Base-by-base conservation (phyloP, 2,329 filamentous ascomycete species). In the Botrytis tulipae region DNA sequence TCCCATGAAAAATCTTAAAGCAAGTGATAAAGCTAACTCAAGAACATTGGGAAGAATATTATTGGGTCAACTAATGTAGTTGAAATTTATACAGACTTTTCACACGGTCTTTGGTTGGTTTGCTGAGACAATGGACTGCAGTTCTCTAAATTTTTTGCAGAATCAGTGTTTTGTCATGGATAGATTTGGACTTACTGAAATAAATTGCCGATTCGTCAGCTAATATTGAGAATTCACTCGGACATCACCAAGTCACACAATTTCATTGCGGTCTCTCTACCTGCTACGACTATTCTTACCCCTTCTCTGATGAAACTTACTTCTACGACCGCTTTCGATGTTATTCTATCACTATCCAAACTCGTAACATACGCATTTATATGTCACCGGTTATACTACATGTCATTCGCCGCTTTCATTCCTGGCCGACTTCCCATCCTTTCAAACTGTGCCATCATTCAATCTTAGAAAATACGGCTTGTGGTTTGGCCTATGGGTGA, bases 131-230 rank as follows among this genome's bases (percentile, higher is more conserved):
- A 61, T 3, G 10, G 22, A 8, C 12, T n/a, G 32, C 6, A 10
- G 37, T 61, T 40, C 12, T 40, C 22, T 14, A 10, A 1, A 61
- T n/a, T 61, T 12, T 61, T 61, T 25, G 35, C 59, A 40, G 25
- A 61, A 2, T 4, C 40, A 37, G 10, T 3, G 2, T 40, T 51
- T 35, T 5, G 32, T 22, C 7, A 12, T 35, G 1, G 1, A 35
- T 10, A 6, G 0, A 10, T 4, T 35, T 5, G 3, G 5, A 20
- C 22, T 35, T 10, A 9, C n/a, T 5, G 12, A 60, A 18, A 6
- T 35, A 3, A n/a, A 8, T n/a, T 25, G 2, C 6, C 2, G 22
- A 16, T 25, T 14, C 5, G 4, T 61, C 22, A 37, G 35, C 59
- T 61, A 40, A 61, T 10, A 61, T 40, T n/a, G 22, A 7, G 6